Base-by-base conservation (phyloP, 805 yeast genomes). In the Spathaspora hagerdaliae region DNA sequence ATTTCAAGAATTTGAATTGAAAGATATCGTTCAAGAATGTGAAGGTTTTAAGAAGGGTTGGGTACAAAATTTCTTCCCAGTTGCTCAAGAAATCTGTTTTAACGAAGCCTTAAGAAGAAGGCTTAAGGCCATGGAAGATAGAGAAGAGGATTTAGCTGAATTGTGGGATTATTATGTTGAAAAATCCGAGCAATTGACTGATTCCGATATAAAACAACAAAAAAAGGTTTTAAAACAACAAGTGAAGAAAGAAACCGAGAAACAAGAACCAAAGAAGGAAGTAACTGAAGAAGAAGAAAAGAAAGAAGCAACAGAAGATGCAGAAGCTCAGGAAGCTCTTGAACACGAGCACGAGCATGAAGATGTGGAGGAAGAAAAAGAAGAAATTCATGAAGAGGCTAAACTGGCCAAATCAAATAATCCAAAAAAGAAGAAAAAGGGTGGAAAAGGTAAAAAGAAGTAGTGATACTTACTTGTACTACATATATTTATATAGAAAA, bases 61-160 rank as follows among this genome's bases (percentile, higher is more conserved):
- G 96, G 81, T 84, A 7, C 85, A 79, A 51, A 67, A 76, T 38
- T 79, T 89, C 57, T 85, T 89, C 58, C 86, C 86, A 8, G 77
- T 83, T 11, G 84, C 91, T 38, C 92, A 86, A 61, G 97, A 94
- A 61, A 84, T 92, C 42, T 88, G 96, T 51, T 87, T 90, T 65
- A 94, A 92, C 61, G 92, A 87, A 66, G 97, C 97, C 1, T 72
- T 92, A 43, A 79, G 92, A 65, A 82, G 94, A 72, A 83, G 97
- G 58, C 57, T 79, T 32, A 54, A 58, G 36, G 65, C 78, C 5
- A 64, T 83, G 57, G 78, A 68, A 19, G 64, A 58, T 13, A 65
- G 77, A 46, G 46, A 63, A 10, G 59, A 61, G 46, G 59, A 55
- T 39, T 67, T 70, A 50, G 43, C 61, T 13, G 56, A 55, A 33